Conservation (phyloP, 2,329 filamentous ascomycete genomes). For the Fusarium longipes region DNA sequence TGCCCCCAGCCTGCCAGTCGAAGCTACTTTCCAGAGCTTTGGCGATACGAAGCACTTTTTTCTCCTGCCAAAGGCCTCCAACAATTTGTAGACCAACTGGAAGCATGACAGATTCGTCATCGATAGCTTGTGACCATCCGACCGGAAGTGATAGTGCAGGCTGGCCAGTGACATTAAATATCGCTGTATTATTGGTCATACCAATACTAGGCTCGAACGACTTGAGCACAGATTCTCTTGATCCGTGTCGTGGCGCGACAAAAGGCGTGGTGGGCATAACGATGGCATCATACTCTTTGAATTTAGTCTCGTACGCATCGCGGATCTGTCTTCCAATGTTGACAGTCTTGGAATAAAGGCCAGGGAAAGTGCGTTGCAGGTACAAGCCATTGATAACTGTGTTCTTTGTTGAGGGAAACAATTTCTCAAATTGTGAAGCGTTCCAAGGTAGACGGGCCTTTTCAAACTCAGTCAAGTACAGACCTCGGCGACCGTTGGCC, state of each 20-base stretch:
- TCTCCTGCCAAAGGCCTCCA: slow-evolving; percentile 63
- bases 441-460: slow-evolving; percentile 59
- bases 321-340: slow-evolving; percentile 60
- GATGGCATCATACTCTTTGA: slow-evolving; percentile 57
- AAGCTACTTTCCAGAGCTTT: slow-evolving; percentile 60
- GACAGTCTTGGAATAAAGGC: slow-evolving; percentile 60
- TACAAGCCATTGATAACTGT: slow-evolving; percentile 65
- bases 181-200: slow-evolving; percentile 65
- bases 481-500: slow-evolving; percentile 59
- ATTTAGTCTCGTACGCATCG: slow-evolving; percentile 58
- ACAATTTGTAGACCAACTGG: slow-evolving; percentile 68
- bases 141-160: slow-evolving; percentile 65
- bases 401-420: slow-evolving; percentile 65
- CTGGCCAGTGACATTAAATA: slow-evolving; percentile 68
- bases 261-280: slow-evolving; percentile 62
- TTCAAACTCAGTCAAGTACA: slow-evolving; percentile 64
- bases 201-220: slow-evolving; percentile 64
- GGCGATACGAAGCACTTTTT: slow-evolving; percentile 56
- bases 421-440: slow-evolving; percentile 60
- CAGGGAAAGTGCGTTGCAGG: slow-evolving; percentile 56
- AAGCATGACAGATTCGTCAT: slow-evolving; percentile 52
- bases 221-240: slow-evolving; percentile 53
- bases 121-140: slow-evolving; percentile 56
- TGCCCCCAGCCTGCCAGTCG: slow-evolving; percentile 52
- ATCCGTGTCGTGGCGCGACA: slow-evolving; percentile 58